Base-by-base conservation (phyloP, 441 rosid species). In the Euphorbia celastroides region DNA sequence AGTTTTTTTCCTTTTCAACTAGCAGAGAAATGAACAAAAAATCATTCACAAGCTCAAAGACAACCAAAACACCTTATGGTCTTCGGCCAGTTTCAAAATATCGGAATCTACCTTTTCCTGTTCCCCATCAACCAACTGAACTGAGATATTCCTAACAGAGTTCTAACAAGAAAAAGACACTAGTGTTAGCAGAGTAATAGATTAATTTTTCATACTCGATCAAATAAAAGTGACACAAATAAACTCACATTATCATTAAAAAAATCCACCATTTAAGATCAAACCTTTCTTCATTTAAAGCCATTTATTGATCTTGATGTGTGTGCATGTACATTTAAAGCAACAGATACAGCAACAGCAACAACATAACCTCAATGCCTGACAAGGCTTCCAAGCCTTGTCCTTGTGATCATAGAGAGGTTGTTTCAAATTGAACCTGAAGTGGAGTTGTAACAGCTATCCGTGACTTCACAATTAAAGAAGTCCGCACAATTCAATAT, bases 21-120 rank as follows among this genome's bases (percentile, higher is more conserved):
- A 57, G 64, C 78, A 10, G 27, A 59, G 65, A 73, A 72, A 75
- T 46, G 26, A 20, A 63, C 38, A 63, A 32, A 51, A 62, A 62
- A 60, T 74, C 65, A 73, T 26, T 70, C 60, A 57, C 67, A 70
- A 55, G 66, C 66, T 60, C 62, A 7, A 50, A 70, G 70, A 67
- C 26, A 75, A 58, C 36, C 36, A 71, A 27, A 75, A 57, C 60
- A 92, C 99, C 96, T 94, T 80, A 72, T 92, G 99, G 75, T 88
- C 97, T 76, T 86, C 90, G 44, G 96, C 96, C 79, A 94, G 71
- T 77, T 87, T 89, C 74, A 79, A 67, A 51, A 86, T 88, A 73
- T 80, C 81, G 69, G 81, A 97, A 69, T 87, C 91, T 59, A 89
- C 84, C 76, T 72, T 86, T 69, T 88, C 84, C 75, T 92, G 90